Percentiles rank a stretch among this genome's conserved stretches.
These are phyloP conservation scores for Lotus japonicus DNA, from an alignment of 306 rosid genomes.

Conservation along the genomic window DNA sequence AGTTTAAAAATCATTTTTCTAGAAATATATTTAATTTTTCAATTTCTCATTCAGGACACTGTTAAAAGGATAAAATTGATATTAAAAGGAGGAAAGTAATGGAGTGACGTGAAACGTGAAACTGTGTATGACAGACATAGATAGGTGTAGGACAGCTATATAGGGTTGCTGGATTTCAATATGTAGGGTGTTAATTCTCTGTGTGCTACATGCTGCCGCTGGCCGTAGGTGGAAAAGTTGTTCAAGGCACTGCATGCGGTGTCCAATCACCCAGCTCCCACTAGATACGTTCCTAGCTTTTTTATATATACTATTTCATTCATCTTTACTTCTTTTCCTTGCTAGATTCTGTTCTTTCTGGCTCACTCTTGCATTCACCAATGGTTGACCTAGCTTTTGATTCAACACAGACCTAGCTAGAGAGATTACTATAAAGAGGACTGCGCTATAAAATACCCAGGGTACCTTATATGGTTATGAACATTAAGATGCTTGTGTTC, in stretches of 20 bases:
- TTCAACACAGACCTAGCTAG: too few relatives aligned
- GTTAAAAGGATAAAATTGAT: too few relatives aligned
- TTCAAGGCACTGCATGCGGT: constrained; percentile 9
- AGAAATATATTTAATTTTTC: too few relatives aligned
- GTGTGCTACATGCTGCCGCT: constrained; percentile 16
- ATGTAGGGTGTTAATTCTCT: constrained; percentile 5
- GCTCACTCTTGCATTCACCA: background rate
- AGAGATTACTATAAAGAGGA: background rate
- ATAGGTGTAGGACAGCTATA: background rate
- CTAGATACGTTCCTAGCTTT: background rate
- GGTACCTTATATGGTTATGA: background rate
- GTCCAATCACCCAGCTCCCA: constrained; percentile 13
- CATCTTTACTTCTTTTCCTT: background rate
- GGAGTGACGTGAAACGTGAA: constrained; percentile 1
- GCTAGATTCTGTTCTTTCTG: background rate
- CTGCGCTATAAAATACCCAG: background rate
- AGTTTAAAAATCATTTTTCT: too few relatives aligned
- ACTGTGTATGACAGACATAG: background rate
- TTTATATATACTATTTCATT: too few relatives aligned
- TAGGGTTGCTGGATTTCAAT: background rate
- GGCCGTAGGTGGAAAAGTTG: background rate
- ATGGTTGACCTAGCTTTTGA: background rate
- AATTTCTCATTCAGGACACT: too few relatives aligned
- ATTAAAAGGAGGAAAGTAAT: background rate
- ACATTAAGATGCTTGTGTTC: background rate